Evolutionary conservation across 225 moss, liverwort and hornwort genomes (phyloP), one percentile per base, ranked within the genome.

Genomic region (Sphagnum tenellum): DNA sequence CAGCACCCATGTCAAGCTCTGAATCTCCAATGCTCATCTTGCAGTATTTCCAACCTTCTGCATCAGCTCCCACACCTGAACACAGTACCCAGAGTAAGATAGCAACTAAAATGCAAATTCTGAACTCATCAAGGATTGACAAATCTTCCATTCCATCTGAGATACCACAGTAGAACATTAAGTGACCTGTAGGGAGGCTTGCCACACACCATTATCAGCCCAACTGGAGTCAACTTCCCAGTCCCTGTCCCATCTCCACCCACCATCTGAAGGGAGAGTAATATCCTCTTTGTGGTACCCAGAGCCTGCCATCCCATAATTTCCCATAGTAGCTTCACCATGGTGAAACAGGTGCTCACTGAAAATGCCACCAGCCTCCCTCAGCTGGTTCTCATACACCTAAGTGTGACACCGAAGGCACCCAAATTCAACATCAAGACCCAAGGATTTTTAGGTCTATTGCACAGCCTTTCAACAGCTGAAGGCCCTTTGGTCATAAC

Each of bases 181-280:
- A 52, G 52, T 6, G 52, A 5, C 52, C 52, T 52, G 9, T 9
- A 9, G 8, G 45, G 4, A 3, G 4, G 45, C 61, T 12, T 11
- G 11, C 46, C 53, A 67, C 79, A 60, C 67, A 82, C 79, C 82
- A 64, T 72, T 75, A 61, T 64, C 49, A 55, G 71, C 73, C 86
- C 79, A 80, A 71, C 56, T 75, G 12, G 72, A 67, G 50, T 82
- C 77, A 55, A 79, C 49, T 71, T 82, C 82, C 86, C 86, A 86
- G 56, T 86, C 79, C 64, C 82, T 79, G 68, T 86, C 82, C 82
- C 82, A 86, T 67, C 71, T 86, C 82, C 82, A 86, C 73, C 82
- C 86, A 75, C 86, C 79, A 56, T 86, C 82, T 65, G 69, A 61
- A 72, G 84, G 73, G 14, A 83, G 82, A 57, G 80, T 67, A 44